Evolutionary conservation across 2,329 filamentous ascomycete genomes (phyloP).

Genomic region (Fusarium sp.): DNA sequence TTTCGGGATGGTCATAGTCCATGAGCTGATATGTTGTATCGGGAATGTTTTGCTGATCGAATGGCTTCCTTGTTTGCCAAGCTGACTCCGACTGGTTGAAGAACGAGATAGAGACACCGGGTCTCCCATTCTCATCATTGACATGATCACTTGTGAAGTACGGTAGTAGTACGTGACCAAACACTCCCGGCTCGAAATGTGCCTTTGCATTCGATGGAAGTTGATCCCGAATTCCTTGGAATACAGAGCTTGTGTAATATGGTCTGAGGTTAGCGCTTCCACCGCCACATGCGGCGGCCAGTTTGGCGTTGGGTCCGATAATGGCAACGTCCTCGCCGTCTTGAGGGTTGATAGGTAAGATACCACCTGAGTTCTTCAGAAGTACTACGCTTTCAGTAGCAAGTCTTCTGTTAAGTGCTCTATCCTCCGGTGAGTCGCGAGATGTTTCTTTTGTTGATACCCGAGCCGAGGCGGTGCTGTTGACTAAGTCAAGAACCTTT

Average conservation of each 20-base stretch:
- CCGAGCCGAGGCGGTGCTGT: not conserved
- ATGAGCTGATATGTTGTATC: constrained; percentile 47
- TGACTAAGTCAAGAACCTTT: constrained; percentile 19
- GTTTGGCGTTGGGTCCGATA: constrained; percentile 67
- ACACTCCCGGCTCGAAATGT: constrained; percentile 30
- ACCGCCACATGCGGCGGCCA: constrained; percentile 51
- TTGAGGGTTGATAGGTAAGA: constrained; percentile 63
- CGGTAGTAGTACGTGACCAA: constrained; percentile 21
- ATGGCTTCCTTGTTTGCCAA: constrained; percentile 8
- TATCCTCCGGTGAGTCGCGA: constrained; percentile 24
- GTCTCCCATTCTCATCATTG: not conserved
- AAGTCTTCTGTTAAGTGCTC: constrained; percentile 11
- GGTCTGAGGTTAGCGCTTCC: constrained; percentile 52
- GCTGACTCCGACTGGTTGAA: constrained; percentile 24
- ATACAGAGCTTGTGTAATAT: constrained; percentile 51
- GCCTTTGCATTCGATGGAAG: not conserved
- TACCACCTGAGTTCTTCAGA: constrained; percentile 71
- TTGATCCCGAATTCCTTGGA: constrained; percentile 48
- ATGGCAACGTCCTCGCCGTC: constrained; percentile 59
- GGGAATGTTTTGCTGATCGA: constrained; percentile 43
- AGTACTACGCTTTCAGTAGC: constrained; percentile 66
- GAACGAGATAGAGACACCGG: constrained; percentile 21
- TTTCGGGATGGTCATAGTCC: constrained; percentile 45
- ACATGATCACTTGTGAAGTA: constrained; percentile 20
- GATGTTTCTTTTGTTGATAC: constrained; percentile 24